These are phyloP conservation scores for Biscogniauxia sp. DNA, from an alignment of 2,329 filamentous ascomycete genomes.

Conservation along the genomic window DNA sequence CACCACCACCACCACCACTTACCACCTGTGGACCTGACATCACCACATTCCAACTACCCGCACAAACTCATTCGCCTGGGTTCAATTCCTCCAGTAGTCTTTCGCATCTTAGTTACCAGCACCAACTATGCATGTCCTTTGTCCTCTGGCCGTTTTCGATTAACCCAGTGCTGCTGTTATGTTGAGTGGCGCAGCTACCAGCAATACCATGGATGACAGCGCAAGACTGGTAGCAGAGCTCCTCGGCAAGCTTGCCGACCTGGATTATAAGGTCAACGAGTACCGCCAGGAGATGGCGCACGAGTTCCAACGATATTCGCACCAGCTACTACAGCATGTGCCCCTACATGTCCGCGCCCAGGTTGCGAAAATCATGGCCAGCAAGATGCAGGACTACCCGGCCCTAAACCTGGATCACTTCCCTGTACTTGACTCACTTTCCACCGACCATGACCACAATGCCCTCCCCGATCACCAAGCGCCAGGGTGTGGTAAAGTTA, in stretches of 20 bases:
- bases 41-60: background rate
- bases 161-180: conserved; percentile 13
- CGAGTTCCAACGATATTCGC: conserved; percentile 56
- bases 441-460: conserved; percentile 8
- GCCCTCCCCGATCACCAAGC: conserved; percentile 19
- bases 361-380: conserved; percentile 46
- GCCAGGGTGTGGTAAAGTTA: conserved; percentile 28
- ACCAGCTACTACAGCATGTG: conserved; percentile 47
- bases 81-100: background rate
- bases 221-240: conserved; percentile 51
- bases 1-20: too few species aligned
- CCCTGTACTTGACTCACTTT: conserved; percentile 13
- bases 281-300: conserved; percentile 56
- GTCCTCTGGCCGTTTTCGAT: conserved; percentile 23
- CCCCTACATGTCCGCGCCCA: conserved; percentile 45
- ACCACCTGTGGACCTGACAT: background rate
- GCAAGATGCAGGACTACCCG: conserved; percentile 44
- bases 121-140: conserved; percentile 24
- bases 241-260: conserved; percentile 51
- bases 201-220: conserved; percentile 45
- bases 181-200: conserved; percentile 14
- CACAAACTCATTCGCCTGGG: background rate
- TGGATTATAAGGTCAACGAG: conserved; percentile 55
- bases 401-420: conserved; percentile 41
- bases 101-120: conserved; percentile 8